These are phyloP conservation scores for Aspergillus sp. DNA, from an alignment of 2,329 filamentous ascomycete species.

Conservation along the genomic window DNA sequence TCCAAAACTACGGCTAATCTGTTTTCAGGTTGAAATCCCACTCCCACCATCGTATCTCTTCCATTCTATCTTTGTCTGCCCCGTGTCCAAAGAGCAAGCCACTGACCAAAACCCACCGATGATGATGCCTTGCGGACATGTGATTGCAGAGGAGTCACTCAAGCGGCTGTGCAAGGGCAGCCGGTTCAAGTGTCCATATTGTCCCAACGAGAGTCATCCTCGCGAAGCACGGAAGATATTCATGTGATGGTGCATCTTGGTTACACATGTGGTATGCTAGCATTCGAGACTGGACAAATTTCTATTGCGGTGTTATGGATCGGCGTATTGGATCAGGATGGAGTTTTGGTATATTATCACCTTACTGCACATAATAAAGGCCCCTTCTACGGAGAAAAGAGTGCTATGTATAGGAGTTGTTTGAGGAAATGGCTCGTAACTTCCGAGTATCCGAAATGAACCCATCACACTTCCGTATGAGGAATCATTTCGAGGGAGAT, in stretches of 20 bases:
- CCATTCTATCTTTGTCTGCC: constrained; percentile 96
- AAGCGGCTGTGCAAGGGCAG: constrained; percentile 70
- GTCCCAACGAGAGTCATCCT: constrained; percentile 72
- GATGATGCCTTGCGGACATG: constrained; percentile 94
- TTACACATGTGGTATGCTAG: not conserved
- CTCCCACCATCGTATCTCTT: constrained; percentile 63
- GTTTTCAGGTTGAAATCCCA: constrained; percentile 54
- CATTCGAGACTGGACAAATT: not conserved
- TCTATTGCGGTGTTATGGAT: not conserved
- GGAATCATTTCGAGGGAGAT: not conserved
- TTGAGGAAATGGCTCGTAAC: not conserved
- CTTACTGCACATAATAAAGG: not conserved
- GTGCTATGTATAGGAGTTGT: too few relatives aligned
- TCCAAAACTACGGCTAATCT: constrained; percentile 23
- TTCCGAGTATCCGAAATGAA: not conserved
- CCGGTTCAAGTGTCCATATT: constrained; percentile 94
- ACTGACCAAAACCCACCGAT: constrained; percentile 91
- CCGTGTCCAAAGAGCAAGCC: constrained; percentile 91
- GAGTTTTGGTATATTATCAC: not conserved
- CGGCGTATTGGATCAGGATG: not conserved
- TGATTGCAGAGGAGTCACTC: constrained; percentile 78
- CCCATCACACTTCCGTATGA: not conserved
- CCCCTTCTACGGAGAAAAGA: too few relatives aligned
- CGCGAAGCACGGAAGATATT: constrained; percentile 70
- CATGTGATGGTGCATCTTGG: constrained; percentile 39